Conservation (phyloP, 1,284 basidiomycete genomes). For the Ceratobasidium sp. region DNA sequence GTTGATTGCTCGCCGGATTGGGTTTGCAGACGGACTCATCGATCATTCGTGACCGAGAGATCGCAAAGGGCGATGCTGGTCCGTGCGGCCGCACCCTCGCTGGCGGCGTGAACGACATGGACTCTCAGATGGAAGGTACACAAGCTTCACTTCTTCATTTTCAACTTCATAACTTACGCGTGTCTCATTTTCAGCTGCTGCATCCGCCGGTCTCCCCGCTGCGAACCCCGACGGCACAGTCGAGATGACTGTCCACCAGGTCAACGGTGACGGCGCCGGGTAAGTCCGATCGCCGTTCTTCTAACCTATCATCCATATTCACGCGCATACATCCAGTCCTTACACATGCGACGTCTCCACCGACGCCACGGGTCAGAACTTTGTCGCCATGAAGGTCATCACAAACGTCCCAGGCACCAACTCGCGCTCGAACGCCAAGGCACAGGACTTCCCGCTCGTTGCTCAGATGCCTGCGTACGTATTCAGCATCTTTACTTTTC, state of each 20-base stretch:
- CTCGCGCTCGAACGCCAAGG: conserved; percentile 50
- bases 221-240: conserved; percentile 27
- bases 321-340: conserved; percentile 44
- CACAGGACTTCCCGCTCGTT: conserved; percentile 52
- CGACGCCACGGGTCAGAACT: conserved; percentile 52
- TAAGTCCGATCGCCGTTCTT: conserved; percentile 17
- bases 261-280: conserved; percentile 49
- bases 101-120: conserved; percentile 52
- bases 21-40: conserved; percentile 51
- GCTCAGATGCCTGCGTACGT: conserved; percentile 50
- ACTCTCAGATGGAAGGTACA: conserved; percentile 50
- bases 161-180: background rate
- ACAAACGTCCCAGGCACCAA: conserved; percentile 52
- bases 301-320: background rate
- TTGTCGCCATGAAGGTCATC: conserved; percentile 51
- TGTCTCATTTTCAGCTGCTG: conserved; percentile 15
- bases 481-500: background rate
- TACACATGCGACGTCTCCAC: conserved; percentile 52
- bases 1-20: too few species aligned
- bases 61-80: conserved; percentile 50
- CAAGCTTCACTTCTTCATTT: background rate
- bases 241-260: conserved; percentile 43
- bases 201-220: conserved; percentile 33
- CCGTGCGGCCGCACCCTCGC: conserved; percentile 53
- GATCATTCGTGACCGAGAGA: conserved; percentile 53